A percentile compares a stretch with the other conserved stretches of the same genome.
Evolutionary conservation across 495 filamentous ascomycete species (phyloP).

Genomic region (Aspergillus sclerotioniger): DNA sequence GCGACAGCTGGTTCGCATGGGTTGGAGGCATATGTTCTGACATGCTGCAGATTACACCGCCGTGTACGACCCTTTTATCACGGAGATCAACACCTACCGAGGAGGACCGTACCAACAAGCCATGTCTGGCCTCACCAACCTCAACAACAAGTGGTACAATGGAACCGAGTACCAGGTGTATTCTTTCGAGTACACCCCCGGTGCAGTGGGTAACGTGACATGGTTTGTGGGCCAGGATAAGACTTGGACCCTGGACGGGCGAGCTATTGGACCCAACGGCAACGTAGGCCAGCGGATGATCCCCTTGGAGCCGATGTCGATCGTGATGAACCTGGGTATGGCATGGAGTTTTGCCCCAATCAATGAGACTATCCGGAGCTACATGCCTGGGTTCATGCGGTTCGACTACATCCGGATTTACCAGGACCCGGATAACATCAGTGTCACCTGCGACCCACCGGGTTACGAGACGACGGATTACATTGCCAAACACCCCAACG

Average conservation of each 20-base stretch:
- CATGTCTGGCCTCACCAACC: conserved; percentile 65
- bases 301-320: conserved; percentile 66
- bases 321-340: conserved; percentile 75
- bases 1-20: background rate
- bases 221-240: conserved; percentile 68
- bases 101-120: conserved; percentile 74
- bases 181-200: conserved; percentile 71
- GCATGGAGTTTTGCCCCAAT: conserved; percentile 63
- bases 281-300: conserved; percentile 70
- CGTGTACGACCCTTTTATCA: conserved; percentile 58
- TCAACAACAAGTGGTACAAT: conserved; percentile 79
- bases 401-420: conserved; percentile 77
- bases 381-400: conserved; percentile 67
- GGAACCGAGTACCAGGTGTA: conserved; percentile 69
- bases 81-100: conserved; percentile 61
- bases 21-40: background rate
- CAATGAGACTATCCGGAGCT: conserved; percentile 50
- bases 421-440: conserved; percentile 57
- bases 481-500: conserved; percentile 60
- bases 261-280: conserved; percentile 67
- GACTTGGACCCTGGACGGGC: conserved; percentile 65
- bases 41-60: conserved; percentile 52
- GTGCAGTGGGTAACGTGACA: conserved; percentile 55
- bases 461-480: conserved; percentile 70
- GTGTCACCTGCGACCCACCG: conserved; percentile 69